phyloP scores from a whole-genome alignment of 495 filamentous ascomycete genomes.

The Daldinia caldariorum region DNA sequence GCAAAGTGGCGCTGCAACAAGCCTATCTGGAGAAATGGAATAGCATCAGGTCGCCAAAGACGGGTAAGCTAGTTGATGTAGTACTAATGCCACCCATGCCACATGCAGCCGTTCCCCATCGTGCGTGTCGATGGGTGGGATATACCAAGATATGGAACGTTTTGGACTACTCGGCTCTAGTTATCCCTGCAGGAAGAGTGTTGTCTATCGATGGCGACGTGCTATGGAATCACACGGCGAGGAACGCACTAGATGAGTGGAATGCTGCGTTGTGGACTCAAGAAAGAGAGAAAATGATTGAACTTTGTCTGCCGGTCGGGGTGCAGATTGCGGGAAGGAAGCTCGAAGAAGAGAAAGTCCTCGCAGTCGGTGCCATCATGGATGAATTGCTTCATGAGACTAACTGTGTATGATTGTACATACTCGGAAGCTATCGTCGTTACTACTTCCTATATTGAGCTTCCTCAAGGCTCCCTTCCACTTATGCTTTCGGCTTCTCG shows the following conservation, averaged over 20 bases:
- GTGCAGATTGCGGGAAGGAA: conserved; percentile 80
- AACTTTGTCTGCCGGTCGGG: conserved; percentile 80
- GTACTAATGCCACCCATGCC: conserved; percentile 50
- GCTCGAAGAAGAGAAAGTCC: conserved; percentile 82
- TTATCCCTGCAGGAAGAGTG: conserved; percentile 65
- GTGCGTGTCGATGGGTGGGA: conserved; percentile 43
- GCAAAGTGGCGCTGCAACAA: conserved; percentile 39
- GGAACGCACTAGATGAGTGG: conserved; percentile 48
- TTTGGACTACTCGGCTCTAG: conserved; percentile 78
- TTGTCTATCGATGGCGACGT: conserved; percentile 43
- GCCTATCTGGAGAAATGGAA: conserved; percentile 43
- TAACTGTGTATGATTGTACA: no score
- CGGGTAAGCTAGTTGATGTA: conserved; percentile 41
- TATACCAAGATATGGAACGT: conserved; percentile 56
- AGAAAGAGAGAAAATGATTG: conserved; percentile 72
- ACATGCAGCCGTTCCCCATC: conserved; percentile 48
- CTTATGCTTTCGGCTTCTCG: conserved; percentile 51
- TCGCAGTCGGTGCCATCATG: conserved; percentile 75
- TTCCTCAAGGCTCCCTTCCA: no score
- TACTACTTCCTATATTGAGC: no score
- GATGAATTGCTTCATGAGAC: conserved; percentile 62
- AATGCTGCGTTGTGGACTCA: conserved; percentile 48
- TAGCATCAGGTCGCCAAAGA: conserved; percentile 30
- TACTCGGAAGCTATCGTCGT: no score
- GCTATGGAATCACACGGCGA: conserved; percentile 56